Base-by-base conservation (phyloP, 164 flowering plant genomes). In the Vitis labrusca region DNA sequence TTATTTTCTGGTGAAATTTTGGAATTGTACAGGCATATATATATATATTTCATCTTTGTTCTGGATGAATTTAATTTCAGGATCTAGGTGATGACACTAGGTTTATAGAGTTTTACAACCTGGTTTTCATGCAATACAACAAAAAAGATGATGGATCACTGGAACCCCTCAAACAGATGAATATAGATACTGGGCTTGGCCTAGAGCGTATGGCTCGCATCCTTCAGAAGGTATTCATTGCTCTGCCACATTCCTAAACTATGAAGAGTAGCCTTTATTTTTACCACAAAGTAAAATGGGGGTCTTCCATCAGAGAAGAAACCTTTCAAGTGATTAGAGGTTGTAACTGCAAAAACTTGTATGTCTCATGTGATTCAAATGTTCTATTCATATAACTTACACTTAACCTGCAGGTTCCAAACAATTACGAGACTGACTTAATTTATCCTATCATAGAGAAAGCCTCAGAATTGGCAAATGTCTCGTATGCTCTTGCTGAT, bases 41-140 rank as follows among this genome's bases (percentile, higher is more conserved):
- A 19, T 16, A 10, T 50, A 70, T 8, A 37, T 12, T 50, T 68
- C 19, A 44, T 60, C 67, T 30, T 49, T 62, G 29, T 61, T 54
- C n/a, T 55, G 54, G 53, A 62, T 59, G 23, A 44, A 58, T 65
- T 37, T 64, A 49, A 65, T 72, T 63, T 73, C 87, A 94, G 97
- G 97, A 91, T 84, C 84, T 94, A 66, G 91, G 88, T 61, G 99
- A 94, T 92, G 98, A 94, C 81, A 77, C 79, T 23, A 88, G 98
- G 81, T 94, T 94, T 74, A 84, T 94, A 72, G 98, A 94, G 81
- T 92, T 94, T 76, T 92, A 94, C 82, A 94, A 94, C 73, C 80
- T 94, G 66, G 97, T 94, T 23, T 94, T 94, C 82, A 92, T 94
- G 99, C 91, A 92, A 82, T 94, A 82, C 76, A 94, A 92, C 79